A percentile compares a stretch with the other conserved stretches of the same genome.
These are phyloP conservation scores for Sparassis latifolia DNA, from an alignment of 1,284 basidiomycete genomes.

Conservation along the genomic window DNA sequence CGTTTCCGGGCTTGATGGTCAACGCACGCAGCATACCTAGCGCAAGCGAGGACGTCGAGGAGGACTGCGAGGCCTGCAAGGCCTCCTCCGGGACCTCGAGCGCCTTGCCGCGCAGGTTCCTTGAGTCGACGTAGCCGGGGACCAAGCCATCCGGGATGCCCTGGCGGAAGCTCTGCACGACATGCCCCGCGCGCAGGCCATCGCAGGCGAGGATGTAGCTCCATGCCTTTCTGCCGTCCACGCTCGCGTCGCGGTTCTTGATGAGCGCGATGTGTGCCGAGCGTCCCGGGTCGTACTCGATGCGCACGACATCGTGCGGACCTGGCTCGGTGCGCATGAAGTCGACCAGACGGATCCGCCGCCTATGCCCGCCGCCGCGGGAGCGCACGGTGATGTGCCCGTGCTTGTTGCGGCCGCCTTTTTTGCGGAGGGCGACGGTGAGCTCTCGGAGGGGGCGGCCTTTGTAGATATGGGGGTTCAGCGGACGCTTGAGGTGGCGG, in stretches of 20 bases:
- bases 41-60: slow-evolving; percentile 60
- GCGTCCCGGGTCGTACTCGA: slow-evolving; percentile 95
- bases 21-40: slow-evolving; percentile 82
- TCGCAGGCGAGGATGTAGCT: slow-evolving; percentile 93
- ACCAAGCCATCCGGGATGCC: slow-evolving; percentile 78
- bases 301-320: slow-evolving; percentile 82
- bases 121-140: slow-evolving; percentile 49
- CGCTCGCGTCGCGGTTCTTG: slow-evolving; percentile 45
- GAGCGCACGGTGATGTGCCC: slow-evolving; percentile 88
- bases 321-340: slow-evolving; percentile 77
- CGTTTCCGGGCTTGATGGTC: slow-evolving; percentile 90
- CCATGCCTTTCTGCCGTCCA: slow-evolving; percentile 46
- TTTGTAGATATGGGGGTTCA: slow-evolving; percentile 78
- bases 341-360: slow-evolving; percentile 84
- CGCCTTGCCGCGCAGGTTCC: slow-evolving; percentile 43
- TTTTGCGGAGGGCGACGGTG: slow-evolving; percentile 78
- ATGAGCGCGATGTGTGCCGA: slow-evolving; percentile 93
- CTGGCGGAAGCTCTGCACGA: slow-evolving; percentile 81
- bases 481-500: slow-evolving; percentile 80
- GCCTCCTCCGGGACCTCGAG: slow-evolving; percentile 28
- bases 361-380: slow-evolving; percentile 88
- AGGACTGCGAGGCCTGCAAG: slow-evolving; percentile 19
- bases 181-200: slow-evolving; percentile 82
- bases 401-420: slow-evolving; percentile 80
- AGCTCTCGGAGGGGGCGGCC: slow-evolving; percentile 82